Base-by-base conservation (phyloP, 805 yeast genomes). In the Teunomyces barrocoloradensis region DNA sequence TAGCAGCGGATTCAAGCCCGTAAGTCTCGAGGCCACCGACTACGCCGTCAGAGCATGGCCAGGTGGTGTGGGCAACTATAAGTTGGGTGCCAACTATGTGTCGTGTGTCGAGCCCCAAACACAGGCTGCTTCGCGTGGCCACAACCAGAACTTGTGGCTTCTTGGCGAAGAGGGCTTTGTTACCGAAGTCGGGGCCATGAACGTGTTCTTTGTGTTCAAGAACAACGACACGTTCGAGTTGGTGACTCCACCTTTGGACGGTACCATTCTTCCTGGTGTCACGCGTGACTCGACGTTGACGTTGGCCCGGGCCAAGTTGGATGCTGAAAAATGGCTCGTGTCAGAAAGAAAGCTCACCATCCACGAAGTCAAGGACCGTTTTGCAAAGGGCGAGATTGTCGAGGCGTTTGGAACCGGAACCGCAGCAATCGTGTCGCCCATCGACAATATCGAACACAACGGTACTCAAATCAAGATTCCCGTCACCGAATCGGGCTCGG, bases 41-140 rank as follows among this genome's bases (percentile, higher is more conserved):
- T 83, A 88, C 59, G 96, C 96, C 43, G 91, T 91, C 29, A 87
- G 99, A 75, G 98, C 99, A 23, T 92, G 98, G 98, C 98, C 98
- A 63, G 96, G 96, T 62, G 99, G 98, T 68, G 90, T 84, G 56
- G 99, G 99, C 71, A 85, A 91, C 79, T 85, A 82, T 71, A 92
- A 92, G 74, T 81, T 92, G 60, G 99, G 99, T 69, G 98, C 96
- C 51, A 92, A 92, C 77, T 92, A 92, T 65, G 98, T 97, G 39
- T 97, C 98, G 51, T 88, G 97, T 68, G 82, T 91, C 59, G 77
- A 80, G 63, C 97, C 98, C 28, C 97, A 90, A 74, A 74, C 79
- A 57, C 84, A 87, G 72, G 97, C 98, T 43, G 96, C 96, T 46
- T 60, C 75, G 29, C 82, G 89, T 67, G 99, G 99, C 39, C 90